Base-by-base conservation (phyloP, 2,329 filamentous ascomycete species). In the Fusarium multiceps region DNA sequence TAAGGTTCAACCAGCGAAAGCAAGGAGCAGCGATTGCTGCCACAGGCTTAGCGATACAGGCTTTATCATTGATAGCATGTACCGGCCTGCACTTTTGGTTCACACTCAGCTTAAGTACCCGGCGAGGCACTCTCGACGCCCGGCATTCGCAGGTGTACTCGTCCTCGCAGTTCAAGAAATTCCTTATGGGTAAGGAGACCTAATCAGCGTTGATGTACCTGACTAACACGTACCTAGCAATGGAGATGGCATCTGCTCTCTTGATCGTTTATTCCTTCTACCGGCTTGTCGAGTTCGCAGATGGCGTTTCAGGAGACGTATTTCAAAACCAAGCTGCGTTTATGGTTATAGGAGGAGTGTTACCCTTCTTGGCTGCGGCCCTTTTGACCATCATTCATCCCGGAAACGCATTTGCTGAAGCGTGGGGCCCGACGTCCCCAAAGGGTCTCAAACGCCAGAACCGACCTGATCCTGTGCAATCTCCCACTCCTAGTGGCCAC, bases 11-110 rank as follows among this genome's bases (percentile, higher is more conserved):
- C 27, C 20, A 70, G 81, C 80, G 75, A 75, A 55, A 58, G 59
- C 21, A 75, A 78, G 70, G 84, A 12, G 63, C 78, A 28, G 76
- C 75, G 25, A 75, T 87, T 14, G 73, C 84, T n/a, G 76, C 83
- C 9, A 80, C 77, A 3, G 85, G 85, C 10, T 69, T 87, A 14
- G 81, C 75, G 3, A 74, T 87, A 21, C 85, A 86, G 63, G 73
- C 81, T 4, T 59, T 76, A 7, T 78, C 81, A 7, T 74, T 87
- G 12, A 48, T 81, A 28, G 69, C 79, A 13, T 84, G 83, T 59
- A 75, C 81, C 20, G 74, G 71, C 21, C 76, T 77, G 56, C 82
- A 80, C 59, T 78, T 79, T 50, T 83, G 77, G 67, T 84, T 86
- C 43, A 79, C 79, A 16, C 70, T 81, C 34, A 76, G 77, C 37